phyloP scores from a whole-genome alignment of 1,284 basidiomycete species.

The Malassezia obtusa region DNA sequence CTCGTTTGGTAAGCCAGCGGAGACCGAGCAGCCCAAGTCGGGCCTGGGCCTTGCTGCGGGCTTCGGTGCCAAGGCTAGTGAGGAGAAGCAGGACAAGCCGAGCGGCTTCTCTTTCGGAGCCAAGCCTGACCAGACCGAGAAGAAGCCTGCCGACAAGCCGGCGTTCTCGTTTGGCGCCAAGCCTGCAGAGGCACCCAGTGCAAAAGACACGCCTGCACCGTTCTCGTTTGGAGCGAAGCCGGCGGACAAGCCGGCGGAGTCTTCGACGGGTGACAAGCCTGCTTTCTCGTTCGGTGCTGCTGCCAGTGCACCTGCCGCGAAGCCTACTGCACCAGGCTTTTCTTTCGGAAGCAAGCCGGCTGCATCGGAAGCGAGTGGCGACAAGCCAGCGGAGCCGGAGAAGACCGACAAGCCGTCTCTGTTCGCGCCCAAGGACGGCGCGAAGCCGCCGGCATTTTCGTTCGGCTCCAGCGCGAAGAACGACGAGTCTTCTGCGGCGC shows the following conservation, averaged over 20 bases:
- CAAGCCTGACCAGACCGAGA: neutral
- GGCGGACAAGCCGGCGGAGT: neutral
- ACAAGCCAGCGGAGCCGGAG: neutral
- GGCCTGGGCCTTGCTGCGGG: neutral
- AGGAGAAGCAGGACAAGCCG: neutral
- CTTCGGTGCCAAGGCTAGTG: neutral
- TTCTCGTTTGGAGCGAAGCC: conserved; percentile 25
- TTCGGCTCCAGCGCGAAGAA: no score
- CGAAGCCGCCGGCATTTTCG: neutral
- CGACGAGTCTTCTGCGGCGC: no score
- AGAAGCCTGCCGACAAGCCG: neutral
- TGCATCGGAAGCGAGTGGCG: neutral
- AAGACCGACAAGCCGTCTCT: neutral
- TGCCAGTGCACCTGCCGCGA: neutral
- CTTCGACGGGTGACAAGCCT: conserved; percentile 20
- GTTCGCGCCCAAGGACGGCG: neutral
- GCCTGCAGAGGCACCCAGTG: conserved; percentile 14
- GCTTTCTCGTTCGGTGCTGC: conserved; percentile 21
- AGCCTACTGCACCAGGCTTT: conserved; percentile 1
- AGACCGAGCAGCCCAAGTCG: neutral
- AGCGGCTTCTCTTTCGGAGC: neutral
- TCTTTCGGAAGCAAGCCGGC: conserved; percentile 3
- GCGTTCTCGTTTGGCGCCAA: conserved; percentile 6
- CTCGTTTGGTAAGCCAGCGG: neutral
- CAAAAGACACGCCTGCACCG: conserved; percentile 9